Conservation (phyloP, 768 basidiomycete species). For the Hortiboletus flavorubellus region DNA sequence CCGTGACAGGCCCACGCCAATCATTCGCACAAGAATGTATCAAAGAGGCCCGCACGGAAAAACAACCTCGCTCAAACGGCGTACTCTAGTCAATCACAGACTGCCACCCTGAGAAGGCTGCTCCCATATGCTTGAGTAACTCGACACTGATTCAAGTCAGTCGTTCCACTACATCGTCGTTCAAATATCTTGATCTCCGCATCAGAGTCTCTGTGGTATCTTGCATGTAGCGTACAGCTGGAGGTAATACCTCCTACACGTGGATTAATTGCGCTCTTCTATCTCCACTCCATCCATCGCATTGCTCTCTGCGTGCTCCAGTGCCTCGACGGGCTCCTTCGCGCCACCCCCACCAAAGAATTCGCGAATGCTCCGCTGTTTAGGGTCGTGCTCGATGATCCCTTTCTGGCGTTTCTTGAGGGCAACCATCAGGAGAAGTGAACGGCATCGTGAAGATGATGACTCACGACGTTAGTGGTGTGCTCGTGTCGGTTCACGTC, state of each 20-base stretch:
- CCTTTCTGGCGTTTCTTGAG: conserved; percentile 64
- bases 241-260: not conserved
- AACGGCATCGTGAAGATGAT: not conserved
- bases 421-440: conserved; percentile 20
- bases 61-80: conserved; percentile 64
- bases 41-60: conserved; percentile 61
- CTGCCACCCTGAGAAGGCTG: conserved; percentile 63
- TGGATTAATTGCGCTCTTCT: conserved; percentile 10
- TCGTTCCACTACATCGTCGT: not conserved
- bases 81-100: conserved; percentile 64
- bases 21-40: conserved; percentile 68
- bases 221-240: conserved; percentile 9
- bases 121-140: conserved; percentile 60
- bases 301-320: conserved; percentile 24
- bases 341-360: conserved; percentile 54
- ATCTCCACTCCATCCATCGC: conserved; percentile 24
- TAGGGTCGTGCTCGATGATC: conserved; percentile 74
- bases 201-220: conserved; percentile 9
- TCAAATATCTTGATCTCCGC: not conserved
- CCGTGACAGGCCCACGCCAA: conserved; percentile 58
- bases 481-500: conserved; percentile 58
- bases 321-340: conserved; percentile 12
- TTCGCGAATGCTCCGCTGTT: conserved; percentile 69
- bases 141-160: conserved; percentile 14
- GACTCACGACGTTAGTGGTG: conserved; percentile 52